Percentiles rank a stretch among this genome's conserved stretches.
phyloP scores from a whole-genome alignment of 257 asterid genomes.

The Solanum medicagineum region DNA sequence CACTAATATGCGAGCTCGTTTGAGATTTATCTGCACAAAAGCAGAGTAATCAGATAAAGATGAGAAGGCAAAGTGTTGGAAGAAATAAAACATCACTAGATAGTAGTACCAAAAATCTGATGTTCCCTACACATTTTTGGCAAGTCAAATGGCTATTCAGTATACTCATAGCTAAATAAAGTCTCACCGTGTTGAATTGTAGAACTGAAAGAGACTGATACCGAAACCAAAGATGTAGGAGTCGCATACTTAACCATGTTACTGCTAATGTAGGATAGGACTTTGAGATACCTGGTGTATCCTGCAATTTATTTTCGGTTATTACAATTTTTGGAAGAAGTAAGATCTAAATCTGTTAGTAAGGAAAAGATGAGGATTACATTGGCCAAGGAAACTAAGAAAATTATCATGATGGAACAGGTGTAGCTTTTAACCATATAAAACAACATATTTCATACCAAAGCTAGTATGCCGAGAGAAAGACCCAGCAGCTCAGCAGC shows the following conservation, averaged over 20 bases:
- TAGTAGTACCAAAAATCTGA: background rate
- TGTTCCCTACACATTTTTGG: background rate
- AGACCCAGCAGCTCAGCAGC: conserved; percentile 94
- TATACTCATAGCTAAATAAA: background rate
- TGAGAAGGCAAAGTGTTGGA: background rate
- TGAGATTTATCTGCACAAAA: conserved; percentile 78
- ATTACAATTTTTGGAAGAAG: background rate
- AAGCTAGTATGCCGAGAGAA: conserved; percentile 67
- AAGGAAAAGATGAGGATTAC: conserved; percentile 6
- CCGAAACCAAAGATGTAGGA: conserved; percentile 91
- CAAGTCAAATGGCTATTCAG: background rate
- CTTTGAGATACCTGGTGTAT: conserved; percentile 53
- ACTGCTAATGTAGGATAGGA: conserved; percentile 50
- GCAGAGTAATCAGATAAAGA: background rate
- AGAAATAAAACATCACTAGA: background rate
- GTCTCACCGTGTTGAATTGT: conserved; percentile 66
- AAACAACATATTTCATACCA: conserved; percentile 33
- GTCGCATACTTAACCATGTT: conserved; percentile 73
- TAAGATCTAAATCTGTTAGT: background rate
- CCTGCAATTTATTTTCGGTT: conserved; percentile 43
- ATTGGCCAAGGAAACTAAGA: background rate
- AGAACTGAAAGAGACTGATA: conserved; percentile 78
- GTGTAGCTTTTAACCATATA: background rate
- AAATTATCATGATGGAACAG: background rate
- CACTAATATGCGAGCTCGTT: conserved; percentile 91